Conservation (phyloP, 208 protist genomes). For the Leptomonas seymouri region DNA sequence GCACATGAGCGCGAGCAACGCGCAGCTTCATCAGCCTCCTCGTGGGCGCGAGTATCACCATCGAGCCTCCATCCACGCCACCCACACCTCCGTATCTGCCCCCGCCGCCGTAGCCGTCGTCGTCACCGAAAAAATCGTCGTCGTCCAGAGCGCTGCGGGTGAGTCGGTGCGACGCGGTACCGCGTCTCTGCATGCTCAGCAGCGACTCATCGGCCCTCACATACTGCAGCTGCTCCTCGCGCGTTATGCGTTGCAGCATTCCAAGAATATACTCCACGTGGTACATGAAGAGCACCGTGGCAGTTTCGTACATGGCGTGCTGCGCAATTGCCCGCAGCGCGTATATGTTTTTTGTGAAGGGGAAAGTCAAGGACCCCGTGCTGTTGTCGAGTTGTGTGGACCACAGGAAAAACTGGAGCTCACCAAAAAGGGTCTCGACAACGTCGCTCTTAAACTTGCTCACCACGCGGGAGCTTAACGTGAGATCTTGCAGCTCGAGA, state of each 20-base stretch:
- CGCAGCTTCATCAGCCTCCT: conserved; percentile 20
- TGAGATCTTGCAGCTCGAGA: conserved; percentile 78
- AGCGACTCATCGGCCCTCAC: conserved; percentile 51
- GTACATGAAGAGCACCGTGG: conserved; percentile 84
- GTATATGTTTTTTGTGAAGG: conserved; percentile 70
- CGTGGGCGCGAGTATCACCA: conserved; percentile 5
- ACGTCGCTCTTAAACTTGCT: conserved; percentile 94
- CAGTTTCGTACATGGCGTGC: conserved; percentile 85
- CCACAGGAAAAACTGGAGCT: conserved; percentile 87
- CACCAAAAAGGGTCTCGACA: conserved; percentile 88
- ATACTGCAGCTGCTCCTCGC: conserved; percentile 79
- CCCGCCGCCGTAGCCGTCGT: background rate
- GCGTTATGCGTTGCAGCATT: conserved; percentile 67
- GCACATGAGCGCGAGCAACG: conserved; percentile 4
- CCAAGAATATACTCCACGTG: conserved; percentile 68
- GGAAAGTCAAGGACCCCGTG: conserved; percentile 45
- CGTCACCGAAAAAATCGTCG: background rate
- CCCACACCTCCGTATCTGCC: background rate
- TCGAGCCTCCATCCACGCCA: background rate
- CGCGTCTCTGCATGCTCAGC: background rate
- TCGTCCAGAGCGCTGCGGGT: background rate
- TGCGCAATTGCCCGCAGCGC: conserved; percentile 68
- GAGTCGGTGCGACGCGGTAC: background rate
- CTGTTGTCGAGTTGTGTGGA: conserved; percentile 62
- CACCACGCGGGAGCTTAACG: conserved; percentile 72